Conservation (phyloP, 495 filamentous ascomycete genomes). For the Lepraria neglecta region DNA sequence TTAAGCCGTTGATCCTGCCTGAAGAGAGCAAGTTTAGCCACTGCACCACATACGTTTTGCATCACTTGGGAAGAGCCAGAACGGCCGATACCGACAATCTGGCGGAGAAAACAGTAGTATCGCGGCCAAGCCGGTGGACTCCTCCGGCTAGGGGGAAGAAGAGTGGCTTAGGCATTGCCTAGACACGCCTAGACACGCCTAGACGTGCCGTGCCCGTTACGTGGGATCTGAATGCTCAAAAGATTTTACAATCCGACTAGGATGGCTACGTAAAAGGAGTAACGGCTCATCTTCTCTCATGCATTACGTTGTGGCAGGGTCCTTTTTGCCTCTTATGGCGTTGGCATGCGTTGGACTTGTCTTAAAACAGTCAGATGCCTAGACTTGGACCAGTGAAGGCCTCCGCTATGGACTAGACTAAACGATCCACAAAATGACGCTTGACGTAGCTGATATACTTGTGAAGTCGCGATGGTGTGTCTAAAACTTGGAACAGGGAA, state of each 20-base stretch:
- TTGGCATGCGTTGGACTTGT: background rate
- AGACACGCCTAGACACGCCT: background rate
- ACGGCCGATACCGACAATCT: background rate
- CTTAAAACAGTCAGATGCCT: slow-evolving; percentile 1
- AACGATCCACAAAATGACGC: slow-evolving; percentile 2
- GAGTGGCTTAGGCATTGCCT: background rate
- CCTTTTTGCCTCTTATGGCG: background rate
- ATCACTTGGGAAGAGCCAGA: slow-evolving; percentile 11
- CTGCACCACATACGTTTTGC: slow-evolving; percentile 2
- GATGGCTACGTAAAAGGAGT: background rate
- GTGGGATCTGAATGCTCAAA: background rate
- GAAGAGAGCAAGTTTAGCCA: background rate
- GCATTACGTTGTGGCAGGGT: background rate
- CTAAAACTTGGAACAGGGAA: slow-evolving; percentile 6
- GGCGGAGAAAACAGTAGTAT: background rate
- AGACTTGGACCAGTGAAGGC: slow-evolving; percentile 5
- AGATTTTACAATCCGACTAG: background rate
- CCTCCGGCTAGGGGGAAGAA: background rate
- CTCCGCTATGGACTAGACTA: background rate
- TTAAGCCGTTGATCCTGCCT: slow-evolving; percentile 5
- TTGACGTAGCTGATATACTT: slow-evolving; percentile 16
- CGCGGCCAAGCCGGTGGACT: background rate
- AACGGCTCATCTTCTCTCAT: background rate
- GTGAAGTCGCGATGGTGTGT: background rate
- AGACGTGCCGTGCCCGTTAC: background rate